Base-by-base conservation (phyloP, 192 early-diverging fungal species). In the Coemansia sp. region DNA sequence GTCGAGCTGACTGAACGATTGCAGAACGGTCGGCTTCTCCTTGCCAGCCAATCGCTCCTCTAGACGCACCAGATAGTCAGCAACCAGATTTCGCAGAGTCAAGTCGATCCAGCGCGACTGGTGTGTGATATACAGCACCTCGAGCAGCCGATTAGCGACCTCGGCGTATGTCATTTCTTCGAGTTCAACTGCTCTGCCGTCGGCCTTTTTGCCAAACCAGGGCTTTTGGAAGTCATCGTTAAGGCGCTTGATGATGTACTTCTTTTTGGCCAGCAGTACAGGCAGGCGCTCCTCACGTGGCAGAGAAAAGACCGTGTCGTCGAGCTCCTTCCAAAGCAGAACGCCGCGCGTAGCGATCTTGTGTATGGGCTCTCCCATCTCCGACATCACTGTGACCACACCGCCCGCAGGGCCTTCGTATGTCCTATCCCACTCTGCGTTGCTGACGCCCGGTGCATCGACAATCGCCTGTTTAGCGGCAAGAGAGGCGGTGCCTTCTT, bases 291-390 rank as follows among this genome's bases (percentile, higher is more conserved):
- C 94, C 42, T 93, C 94, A 47, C 85, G 82, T 23, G 94, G 90
- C 26, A 93, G 83, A 42, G 72, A 76, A 58, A 96, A 88, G 51
- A 96, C 84, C 24, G 84, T 88, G 51, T 96, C 94, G 56, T 96
- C 94, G 60, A 96, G 78, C 71, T 96, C 94, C 70, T 89, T 90
- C 94, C 94, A 96, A 42, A 96, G 78, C 54, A 77, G 65, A 40
- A 94, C 87, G 72, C 94, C 94, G 36, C 90, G 88, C 44, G 88
- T 96, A 43, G 94, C 94, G 49, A 96, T 84, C 80, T 94, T 94
- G 84, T 96, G 94, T 58, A 96, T 96, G 43, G 94, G 94, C 67
- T 96, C 94, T 39, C 94, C 94, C 46, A 96, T 67, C 74, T 96
- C 94, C 11, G 92, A 94, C 42, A 88, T 85, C 50, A 94, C 94